Conservation (phyloP, 371 early-diverging fungal genomes). For the Mucor indicus region DNA sequence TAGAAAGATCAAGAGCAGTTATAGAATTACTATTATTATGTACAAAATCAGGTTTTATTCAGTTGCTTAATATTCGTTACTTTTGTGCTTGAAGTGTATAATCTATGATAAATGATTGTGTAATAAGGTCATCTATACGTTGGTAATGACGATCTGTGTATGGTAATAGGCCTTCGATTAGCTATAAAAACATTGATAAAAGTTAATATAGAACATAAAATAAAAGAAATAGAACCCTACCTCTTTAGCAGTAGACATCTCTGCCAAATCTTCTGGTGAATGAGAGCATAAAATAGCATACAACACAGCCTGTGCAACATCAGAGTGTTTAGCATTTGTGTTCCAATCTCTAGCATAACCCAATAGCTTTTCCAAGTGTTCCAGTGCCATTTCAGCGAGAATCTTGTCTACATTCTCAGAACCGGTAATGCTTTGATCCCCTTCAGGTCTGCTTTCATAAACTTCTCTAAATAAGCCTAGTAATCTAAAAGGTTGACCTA, state of each 20-base stretch:
- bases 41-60: too few species aligned
- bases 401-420: slow-evolving; percentile 64
- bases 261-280: slow-evolving; percentile 62
- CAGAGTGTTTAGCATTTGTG: slow-evolving; percentile 80
- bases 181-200: slow-evolving; percentile 16
- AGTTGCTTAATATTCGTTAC: too few species aligned
- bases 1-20: too few species aligned
- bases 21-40: too few species aligned
- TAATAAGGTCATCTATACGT: slow-evolving; percentile 78
- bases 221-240: slow-evolving; percentile 21
- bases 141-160: slow-evolving; percentile 92
- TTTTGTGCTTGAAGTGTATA: slow-evolving; percentile 74
- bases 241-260: slow-evolving; percentile 78
- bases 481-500: slow-evolving; percentile 87
- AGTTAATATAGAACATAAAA: not conserved
- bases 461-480: slow-evolving; percentile 73
- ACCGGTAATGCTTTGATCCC: slow-evolving; percentile 59
- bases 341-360: slow-evolving; percentile 94
- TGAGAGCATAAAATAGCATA: slow-evolving; percentile 70
- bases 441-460: slow-evolving; percentile 47
- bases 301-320: slow-evolving; percentile 81
- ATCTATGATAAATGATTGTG: slow-evolving; percentile 86
- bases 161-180: slow-evolving; percentile 79
- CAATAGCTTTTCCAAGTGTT: slow-evolving; percentile 73
- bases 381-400: slow-evolving; percentile 50